These are phyloP conservation scores for Brassica cretica DNA, from an alignment of 345 rosid genomes.

Conservation along the genomic window DNA sequence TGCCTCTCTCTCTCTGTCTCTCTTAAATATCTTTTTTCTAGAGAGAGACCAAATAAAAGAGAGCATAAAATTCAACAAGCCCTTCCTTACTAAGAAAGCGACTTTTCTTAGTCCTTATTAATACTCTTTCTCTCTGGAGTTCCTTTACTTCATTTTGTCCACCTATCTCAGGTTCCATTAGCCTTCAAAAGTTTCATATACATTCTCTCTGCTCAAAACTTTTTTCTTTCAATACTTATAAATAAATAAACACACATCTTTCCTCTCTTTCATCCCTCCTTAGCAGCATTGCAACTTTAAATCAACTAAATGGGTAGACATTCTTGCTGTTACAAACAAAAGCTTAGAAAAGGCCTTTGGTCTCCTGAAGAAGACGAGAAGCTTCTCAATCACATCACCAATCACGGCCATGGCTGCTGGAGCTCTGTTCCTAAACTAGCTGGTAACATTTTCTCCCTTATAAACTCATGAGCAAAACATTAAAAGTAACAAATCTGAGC, in stretches of 20 bases:
- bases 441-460: conserved; percentile 30
- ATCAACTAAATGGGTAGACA: conserved; percentile 55
- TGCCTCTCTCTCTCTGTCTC: background rate
- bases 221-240: background rate
- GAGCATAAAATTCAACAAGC: conserved; percentile 29
- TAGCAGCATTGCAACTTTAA: conserved; percentile 24
- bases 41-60: conserved; percentile 3
- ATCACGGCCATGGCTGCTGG: conserved; percentile 78
- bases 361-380: conserved; percentile 89
- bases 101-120: conserved; percentile 35
- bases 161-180: conserved; percentile 32
- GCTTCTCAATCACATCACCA: conserved; percentile 60
- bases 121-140: conserved; percentile 17
- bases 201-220: conserved; percentile 29
- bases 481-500: background rate
- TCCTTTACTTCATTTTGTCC: conserved; percentile 48
- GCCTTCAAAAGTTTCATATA: conserved; percentile 18
- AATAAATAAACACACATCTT: background rate
- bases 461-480: background rate
- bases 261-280: background rate
- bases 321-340: conserved; percentile 71
- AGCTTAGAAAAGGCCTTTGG: conserved; percentile 77
- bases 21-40: background rate
- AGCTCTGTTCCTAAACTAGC: conserved; percentile 79
- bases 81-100: conserved; percentile 31